Percentiles rank a stretch among this genome's conserved stretches.
phyloP scores from a whole-genome alignment of 2,329 filamentous ascomycete genomes.

The Ceratocystis colombiana region DNA sequence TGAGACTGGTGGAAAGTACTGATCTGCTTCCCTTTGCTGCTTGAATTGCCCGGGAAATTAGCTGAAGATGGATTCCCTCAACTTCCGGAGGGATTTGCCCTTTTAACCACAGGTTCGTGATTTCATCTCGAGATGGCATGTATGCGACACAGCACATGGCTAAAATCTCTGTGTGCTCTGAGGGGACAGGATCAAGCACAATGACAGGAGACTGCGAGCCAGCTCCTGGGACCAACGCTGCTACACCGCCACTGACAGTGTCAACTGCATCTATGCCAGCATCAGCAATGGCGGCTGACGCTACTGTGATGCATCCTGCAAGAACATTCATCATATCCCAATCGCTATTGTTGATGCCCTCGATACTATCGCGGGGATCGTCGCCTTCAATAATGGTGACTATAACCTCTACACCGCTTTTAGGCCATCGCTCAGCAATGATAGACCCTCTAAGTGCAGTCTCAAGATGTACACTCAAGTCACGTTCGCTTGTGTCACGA shows the following conservation, averaged over 20 bases:
- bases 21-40: slow-evolving; percentile 35
- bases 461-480: slow-evolving; percentile 83
- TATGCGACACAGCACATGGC: slow-evolving; percentile 88
- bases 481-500: slow-evolving; percentile 74
- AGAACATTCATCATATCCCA: slow-evolving; percentile 90
- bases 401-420: slow-evolving; percentile 91
- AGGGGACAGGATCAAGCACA: slow-evolving; percentile 71
- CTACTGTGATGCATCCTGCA: slow-evolving; percentile 84
- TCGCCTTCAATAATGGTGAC: slow-evolving; percentile 90
- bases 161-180: slow-evolving; percentile 65
- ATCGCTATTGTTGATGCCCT: slow-evolving; percentile 48
- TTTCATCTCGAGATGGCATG: slow-evolving; percentile 73
- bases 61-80: slow-evolving; percentile 30
- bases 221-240: slow-evolving; percentile 54
- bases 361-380: slow-evolving; percentile 53
- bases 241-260: slow-evolving; percentile 78
- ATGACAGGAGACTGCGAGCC: slow-evolving; percentile 36
- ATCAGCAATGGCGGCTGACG: slow-evolving; percentile 84
- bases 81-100: slow-evolving; percentile 46
- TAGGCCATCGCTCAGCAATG: slow-evolving; percentile 94
- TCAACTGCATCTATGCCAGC: slow-evolving; percentile 95
- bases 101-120: slow-evolving; percentile 92
- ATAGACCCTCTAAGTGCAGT: slow-evolving; percentile 80
- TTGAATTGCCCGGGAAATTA: slow-evolving; percentile 37
- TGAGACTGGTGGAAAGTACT: slow-evolving; percentile 32